These are phyloP conservation scores for Hebeloma cylindrosporum DNA, from an alignment of 768 basidiomycete species.

Conservation along the genomic window DNA sequence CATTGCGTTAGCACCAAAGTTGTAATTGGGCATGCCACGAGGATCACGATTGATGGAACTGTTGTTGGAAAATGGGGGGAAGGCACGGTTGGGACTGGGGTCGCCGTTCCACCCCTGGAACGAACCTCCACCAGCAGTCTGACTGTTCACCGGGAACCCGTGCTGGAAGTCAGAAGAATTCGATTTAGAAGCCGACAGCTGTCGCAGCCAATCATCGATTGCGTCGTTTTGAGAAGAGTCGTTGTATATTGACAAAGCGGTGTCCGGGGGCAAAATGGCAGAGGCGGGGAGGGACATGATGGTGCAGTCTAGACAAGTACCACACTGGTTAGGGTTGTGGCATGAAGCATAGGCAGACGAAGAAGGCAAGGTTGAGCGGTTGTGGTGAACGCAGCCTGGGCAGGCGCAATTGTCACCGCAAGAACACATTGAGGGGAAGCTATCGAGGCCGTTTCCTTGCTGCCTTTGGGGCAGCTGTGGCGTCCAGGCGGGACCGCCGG, in stretches of 20 bases:
- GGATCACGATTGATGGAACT: too few species aligned
- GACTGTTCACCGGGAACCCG: neutral
- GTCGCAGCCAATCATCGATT: slow-evolving; percentile 66
- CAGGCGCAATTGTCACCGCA: slow-evolving; percentile 67
- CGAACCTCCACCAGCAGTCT: too few species aligned
- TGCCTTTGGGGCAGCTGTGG: too few species aligned
- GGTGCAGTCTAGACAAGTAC: slow-evolving; percentile 62
- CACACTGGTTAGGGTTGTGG: slow-evolving; percentile 36
- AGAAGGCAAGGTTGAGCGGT: slow-evolving; percentile 30
- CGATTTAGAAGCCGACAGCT: slow-evolving; percentile 35
- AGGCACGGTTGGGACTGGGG: too few species aligned
- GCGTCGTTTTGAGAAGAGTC: slow-evolving; percentile 35
- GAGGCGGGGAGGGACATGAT: slow-evolving; percentile 50
- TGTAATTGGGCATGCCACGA: too few species aligned
- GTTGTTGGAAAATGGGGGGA: slow-evolving; percentile 22
- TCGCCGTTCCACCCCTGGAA: too few species aligned
- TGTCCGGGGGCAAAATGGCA: slow-evolving; percentile 39
- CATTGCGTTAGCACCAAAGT: too few species aligned
- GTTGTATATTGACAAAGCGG: slow-evolving; percentile 41
- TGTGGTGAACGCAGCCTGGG: slow-evolving; percentile 63
- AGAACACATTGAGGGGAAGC: slow-evolving; percentile 53
- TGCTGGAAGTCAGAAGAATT: slow-evolving; percentile 10
- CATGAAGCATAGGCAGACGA: slow-evolving; percentile 39
- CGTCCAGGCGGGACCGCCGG: slow-evolving; percentile 23
- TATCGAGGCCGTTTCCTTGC: slow-evolving; percentile 17